A percentile compares a stretch with the other conserved stretches of the same genome.
These are phyloP conservation scores for Tremella yokohamensis DNA, from an alignment of 768 basidiomycete species.

Conservation along the genomic window DNA sequence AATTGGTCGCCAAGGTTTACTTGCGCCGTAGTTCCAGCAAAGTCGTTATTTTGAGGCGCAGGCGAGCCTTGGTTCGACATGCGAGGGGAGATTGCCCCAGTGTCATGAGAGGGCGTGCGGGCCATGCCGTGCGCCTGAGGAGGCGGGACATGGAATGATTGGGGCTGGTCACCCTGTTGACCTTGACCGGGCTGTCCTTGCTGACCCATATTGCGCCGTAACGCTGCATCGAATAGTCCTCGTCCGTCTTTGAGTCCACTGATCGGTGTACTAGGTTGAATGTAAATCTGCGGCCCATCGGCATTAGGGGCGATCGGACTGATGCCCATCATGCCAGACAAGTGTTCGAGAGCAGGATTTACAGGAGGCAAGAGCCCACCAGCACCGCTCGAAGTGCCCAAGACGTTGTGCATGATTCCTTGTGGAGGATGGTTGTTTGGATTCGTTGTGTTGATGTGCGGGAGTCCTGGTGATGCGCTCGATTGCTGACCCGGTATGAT, in stretches of 20 bases:
- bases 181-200: slow-evolving; percentile 12
- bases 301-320: slow-evolving; percentile 44
- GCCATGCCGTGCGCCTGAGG: slow-evolving; percentile 9
- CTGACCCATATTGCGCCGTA: slow-evolving; percentile 23
- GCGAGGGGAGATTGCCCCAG: background rate
- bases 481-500: slow-evolving; percentile 33
- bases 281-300: slow-evolving; percentile 43
- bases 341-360: slow-evolving; percentile 35
- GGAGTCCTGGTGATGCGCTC: slow-evolving; percentile 32
- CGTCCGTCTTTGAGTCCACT: slow-evolving; percentile 40
- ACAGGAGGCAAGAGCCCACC: slow-evolving; percentile 34
- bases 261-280: slow-evolving; percentile 46
- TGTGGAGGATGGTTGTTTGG: background rate
- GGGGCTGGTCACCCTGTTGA: slow-evolving; percentile 17
- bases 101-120: slow-evolving; percentile 1
- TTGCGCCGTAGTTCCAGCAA: background rate
- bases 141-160: slow-evolving; percentile 16
- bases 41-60: background rate
- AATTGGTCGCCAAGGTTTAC: slow-evolving; percentile 4
- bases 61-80: background rate
- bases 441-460: slow-evolving; percentile 32
- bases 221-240: slow-evolving; percentile 40
- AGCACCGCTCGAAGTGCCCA: slow-evolving; percentile 12
- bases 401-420: slow-evolving; percentile 11
- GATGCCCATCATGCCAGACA: slow-evolving; percentile 45